Evolutionary conservation across 2,329 filamentous ascomycete species (phyloP), one percentile per base, ranked within the genome.

Genomic region (Cyanodermella asteris): DNA sequence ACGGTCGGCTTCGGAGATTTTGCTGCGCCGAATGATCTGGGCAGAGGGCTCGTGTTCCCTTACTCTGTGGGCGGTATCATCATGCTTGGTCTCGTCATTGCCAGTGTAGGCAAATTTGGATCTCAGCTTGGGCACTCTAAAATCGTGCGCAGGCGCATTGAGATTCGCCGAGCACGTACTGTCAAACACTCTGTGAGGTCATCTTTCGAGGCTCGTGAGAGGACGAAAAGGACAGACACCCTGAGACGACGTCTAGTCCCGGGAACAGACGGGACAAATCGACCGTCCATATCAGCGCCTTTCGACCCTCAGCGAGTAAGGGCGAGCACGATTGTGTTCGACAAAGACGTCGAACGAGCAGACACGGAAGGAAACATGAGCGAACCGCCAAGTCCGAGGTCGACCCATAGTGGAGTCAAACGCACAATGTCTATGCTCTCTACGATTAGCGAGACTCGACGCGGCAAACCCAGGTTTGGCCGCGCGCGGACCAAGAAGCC

Each of bases 21-120:
- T n/a, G 53, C 55, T n/a, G 50, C 64, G 0, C 47, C 46, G 0
- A 63, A 55, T 5, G 39, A 60, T 10, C 47, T 75, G 0, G 69
- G 67, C 1, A 61, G 72, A 20, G 73, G 68, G 1, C 55, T 93
- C 3, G 54, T 91, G 16, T 72, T 91, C 26, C 82, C 82, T 0
- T 93, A 76, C 36, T 72, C 81, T 0, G 64, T 91, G 16, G 57
- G 81, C 5, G 82, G 82, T 3, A 72, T 87, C 28, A 74, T 90
- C 31, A 82, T 75, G 36, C 59, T 91, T 1, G 80, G 76, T 64
- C 56, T 91, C 13, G 72, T 90, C 28, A 72, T 91, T 13, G 70
- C 69, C 12, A 80, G 73, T 19, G 78, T 91, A 32, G 65, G 76
- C 17, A 75, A 57, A 21, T 72, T 72, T 31, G 61, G 61, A 2